A percentile compares a stretch with the other conserved stretches of the same genome.
These are phyloP conservation scores for Podaxis sp. DNA, from an alignment of 768 basidiomycete species.

Conservation along the genomic window DNA sequence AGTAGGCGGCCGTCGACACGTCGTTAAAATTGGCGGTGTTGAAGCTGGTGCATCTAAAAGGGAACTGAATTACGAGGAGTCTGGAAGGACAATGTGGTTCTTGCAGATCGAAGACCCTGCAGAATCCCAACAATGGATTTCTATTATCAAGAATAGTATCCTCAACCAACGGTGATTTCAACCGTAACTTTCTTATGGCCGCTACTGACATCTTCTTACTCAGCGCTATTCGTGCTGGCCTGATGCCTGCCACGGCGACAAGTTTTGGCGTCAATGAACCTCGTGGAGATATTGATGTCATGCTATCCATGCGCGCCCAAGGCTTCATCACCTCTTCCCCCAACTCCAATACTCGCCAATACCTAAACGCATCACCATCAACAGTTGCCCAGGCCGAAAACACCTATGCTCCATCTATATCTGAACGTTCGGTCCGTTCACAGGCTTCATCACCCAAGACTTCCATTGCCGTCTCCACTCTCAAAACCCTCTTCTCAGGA, in stretches of 20 bases:
- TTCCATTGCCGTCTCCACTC: constrained; percentile 47
- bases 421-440: constrained; percentile 42
- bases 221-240: constrained; percentile 69
- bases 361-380: constrained; percentile 25
- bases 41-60: constrained; percentile 51
- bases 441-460: constrained; percentile 39
- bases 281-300: constrained; percentile 79
- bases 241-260: constrained; percentile 42
- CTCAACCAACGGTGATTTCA: constrained; percentile 60
- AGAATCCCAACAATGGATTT: constrained; percentile 77
- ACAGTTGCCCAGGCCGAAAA: constrained; percentile 28
- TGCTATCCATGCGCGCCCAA: constrained; percentile 76
- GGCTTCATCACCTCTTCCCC: constrained; percentile 41
- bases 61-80: constrained; percentile 45
- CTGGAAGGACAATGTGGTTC: constrained; percentile 63
- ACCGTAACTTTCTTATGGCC: not conserved
- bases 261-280: constrained; percentile 51
- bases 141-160: constrained; percentile 68
- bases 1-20: constrained; percentile 43
- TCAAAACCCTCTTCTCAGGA: constrained; percentile 57
- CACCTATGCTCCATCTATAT: constrained; percentile 46
- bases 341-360: constrained; percentile 17
- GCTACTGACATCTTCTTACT: constrained; percentile 12
- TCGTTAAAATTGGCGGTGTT: constrained; percentile 67
- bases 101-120: constrained; percentile 59